Evolutionary conservation across 768 basidiomycete genomes (phyloP), one percentile per base, ranked within the genome.

Genomic region (Paxillus involutus): DNA sequence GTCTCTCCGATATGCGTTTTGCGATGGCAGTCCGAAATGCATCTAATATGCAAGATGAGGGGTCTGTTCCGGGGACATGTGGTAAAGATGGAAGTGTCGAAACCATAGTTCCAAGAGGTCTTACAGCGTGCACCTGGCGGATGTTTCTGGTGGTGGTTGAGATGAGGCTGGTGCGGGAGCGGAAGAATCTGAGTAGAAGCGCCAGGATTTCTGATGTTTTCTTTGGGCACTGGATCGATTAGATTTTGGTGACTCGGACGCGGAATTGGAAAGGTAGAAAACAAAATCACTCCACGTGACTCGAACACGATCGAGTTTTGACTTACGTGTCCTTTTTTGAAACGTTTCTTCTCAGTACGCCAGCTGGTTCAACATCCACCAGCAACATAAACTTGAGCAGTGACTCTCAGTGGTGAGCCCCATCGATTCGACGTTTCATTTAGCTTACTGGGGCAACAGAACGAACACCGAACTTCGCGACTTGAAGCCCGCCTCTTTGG

Each of bases 1-100:
- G 71, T 0, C 83, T 80, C 47, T 88, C 84, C 8, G 84, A 81
- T 29, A 92, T 65, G 56, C 80, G 78, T 63, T 85, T 78, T 4
- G 94, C 91, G 61, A 93, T 89, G 37, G 91, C 81, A n/a, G 80
- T 85, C 50, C 89, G 79, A 77, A 92, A 95, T 4, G 84, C 76
- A 68, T 94, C 93, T 40, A 94, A 71, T 9, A 86, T 75, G 58
- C 80, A 85, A 47, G 77, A 77, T 2, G 82, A 79, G 1, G 91
- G 85, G 56, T 93, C 86, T 19, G 80, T 75, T 33, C 77, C 73
- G 17, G 74, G 57, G 19, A 80, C 70, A 17, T 64, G 59, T 12
- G 80, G 80, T 12, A 80, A 63, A 16, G 67, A 53, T 11, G 83
- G 68, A 6, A 74, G 60, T 2, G 66, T 62, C 13, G 70, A 71